These are phyloP conservation scores for Ceratorhiza oryzae-sativae DNA, from an alignment of 1,284 basidiomycete species.

Conservation along the genomic window DNA sequence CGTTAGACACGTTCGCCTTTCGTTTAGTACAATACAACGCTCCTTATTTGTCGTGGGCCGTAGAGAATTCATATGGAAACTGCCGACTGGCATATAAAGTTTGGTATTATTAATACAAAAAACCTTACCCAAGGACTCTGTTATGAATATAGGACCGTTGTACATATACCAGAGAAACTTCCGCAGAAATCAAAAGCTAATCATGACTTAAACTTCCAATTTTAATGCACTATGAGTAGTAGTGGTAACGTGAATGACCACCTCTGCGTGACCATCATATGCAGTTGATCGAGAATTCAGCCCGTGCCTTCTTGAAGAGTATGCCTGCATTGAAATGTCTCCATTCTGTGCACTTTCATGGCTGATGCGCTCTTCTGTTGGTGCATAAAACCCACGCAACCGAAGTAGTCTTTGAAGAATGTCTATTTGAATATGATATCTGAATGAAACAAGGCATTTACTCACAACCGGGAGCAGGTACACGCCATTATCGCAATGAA, in stretches of 20 bases:
- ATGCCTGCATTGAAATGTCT: not conserved
- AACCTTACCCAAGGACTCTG: not conserved
- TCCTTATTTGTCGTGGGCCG: too few relatives aligned
- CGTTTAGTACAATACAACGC: too few relatives aligned
- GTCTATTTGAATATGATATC: not conserved
- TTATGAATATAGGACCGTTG: not conserved
- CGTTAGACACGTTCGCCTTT: not conserved
- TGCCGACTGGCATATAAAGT: not conserved
- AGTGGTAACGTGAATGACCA: not conserved
- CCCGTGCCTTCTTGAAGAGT: not conserved
- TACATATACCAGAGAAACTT: not conserved
- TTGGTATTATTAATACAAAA: not conserved
- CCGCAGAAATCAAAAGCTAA: not conserved
- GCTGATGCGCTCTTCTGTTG: constrained; percentile 11
- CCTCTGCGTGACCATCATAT: not conserved
- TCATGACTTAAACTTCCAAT: not conserved
- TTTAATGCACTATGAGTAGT: not conserved
- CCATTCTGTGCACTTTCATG: not conserved
- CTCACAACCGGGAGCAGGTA: constrained; percentile 29
- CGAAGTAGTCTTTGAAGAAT: constrained; percentile 15
- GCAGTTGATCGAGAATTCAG: not conserved
- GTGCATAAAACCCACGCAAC: constrained; percentile 20
- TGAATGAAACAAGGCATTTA: not conserved
- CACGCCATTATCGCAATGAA: constrained; percentile 16
- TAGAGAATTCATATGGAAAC: not conserved